These are phyloP conservation scores for Pythium phragmitis DNA, from an alignment of 352 stramenopile genomes.

Conservation along the genomic window DNA sequence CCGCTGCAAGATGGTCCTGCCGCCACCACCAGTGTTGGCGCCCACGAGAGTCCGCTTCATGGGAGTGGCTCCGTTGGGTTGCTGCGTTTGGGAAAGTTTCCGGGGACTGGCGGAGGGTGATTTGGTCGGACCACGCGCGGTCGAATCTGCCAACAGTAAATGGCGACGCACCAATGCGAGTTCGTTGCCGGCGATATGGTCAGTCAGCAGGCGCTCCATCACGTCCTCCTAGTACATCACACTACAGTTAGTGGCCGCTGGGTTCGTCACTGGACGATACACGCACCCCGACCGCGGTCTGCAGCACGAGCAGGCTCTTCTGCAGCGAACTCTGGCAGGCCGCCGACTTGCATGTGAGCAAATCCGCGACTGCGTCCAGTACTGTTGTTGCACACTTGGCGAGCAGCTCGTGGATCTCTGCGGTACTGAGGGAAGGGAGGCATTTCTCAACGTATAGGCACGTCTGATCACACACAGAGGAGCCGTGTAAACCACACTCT, in stretches of 20 bases:
- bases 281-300: slow-evolving; percentile 40
- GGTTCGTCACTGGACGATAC: not conserved
- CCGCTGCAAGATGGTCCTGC: slow-evolving; percentile 50
- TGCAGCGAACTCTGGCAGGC: slow-evolving; percentile 45
- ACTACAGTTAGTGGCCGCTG: not conserved
- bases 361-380: slow-evolving; percentile 27
- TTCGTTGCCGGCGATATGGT: slow-evolving; percentile 17
- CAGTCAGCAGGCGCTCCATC: slow-evolving; percentile 14
- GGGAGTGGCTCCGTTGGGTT: slow-evolving; percentile 1
- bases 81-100: slow-evolving; percentile 10
- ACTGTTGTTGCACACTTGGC: slow-evolving; percentile 24
- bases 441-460: slow-evolving; percentile 64
- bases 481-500: not conserved
- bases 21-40: slow-evolving; percentile 7
- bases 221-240: slow-evolving; percentile 16
- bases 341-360: slow-evolving; percentile 45
- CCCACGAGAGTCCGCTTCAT: slow-evolving; percentile 6
- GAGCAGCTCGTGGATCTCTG: slow-evolving; percentile 32
- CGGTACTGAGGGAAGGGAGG: slow-evolving; percentile 37
- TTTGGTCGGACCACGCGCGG: not conserved
- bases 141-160: slow-evolving; percentile 13
- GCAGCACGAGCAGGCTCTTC: slow-evolving; percentile 39
- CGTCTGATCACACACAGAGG: slow-evolving; percentile 27
- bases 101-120: slow-evolving; percentile 21
- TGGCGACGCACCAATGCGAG: slow-evolving; percentile 20